Percentiles rank a stretch among this genome's conserved stretches.
These are phyloP conservation scores for Trichophyton equinum DNA, from an alignment of 2,329 filamentous ascomycete genomes.

Conservation along the genomic window DNA sequence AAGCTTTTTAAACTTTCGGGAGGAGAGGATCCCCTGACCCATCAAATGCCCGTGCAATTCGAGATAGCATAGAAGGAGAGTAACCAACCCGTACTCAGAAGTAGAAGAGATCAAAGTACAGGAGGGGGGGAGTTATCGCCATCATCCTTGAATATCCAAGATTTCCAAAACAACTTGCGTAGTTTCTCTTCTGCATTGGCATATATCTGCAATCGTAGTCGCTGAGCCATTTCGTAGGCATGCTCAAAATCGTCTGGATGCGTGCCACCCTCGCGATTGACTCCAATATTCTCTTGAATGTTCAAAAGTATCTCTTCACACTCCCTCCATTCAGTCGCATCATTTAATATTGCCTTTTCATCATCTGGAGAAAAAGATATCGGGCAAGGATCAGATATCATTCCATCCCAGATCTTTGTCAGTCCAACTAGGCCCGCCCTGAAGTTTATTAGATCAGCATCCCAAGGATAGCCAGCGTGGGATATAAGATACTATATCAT, in stretches of 20 bases:
- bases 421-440: constrained; percentile 8
- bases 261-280: constrained; percentile 11
- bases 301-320: constrained; percentile 6
- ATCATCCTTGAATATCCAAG: constrained; percentile 11
- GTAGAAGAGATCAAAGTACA: not conserved
- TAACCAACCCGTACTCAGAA: not conserved
- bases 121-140: not conserved
- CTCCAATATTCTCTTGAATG: constrained; percentile 4
- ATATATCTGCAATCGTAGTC: not conserved
- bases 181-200: constrained; percentile 2
- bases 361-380: constrained; percentile 7
- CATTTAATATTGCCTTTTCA: constrained; percentile 1
- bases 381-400: constrained; percentile 8
- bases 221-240: constrained; percentile 9
- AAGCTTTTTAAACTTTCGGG: not conserved
- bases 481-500: constrained; percentile 10
- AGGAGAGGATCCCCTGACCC: not conserved
- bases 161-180: constrained; percentile 5
- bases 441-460: constrained; percentile 11
- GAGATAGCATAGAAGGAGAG: too few species aligned
- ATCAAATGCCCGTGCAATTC: not conserved
- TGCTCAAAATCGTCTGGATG: constrained; percentile 10
- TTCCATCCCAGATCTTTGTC: constrained; percentile 1
- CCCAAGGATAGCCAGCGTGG: constrained; percentile 10
- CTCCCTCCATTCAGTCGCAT: constrained; percentile 12